phyloP scores from a whole-genome alignment of 495 filamentous ascomycete genomes.

The Corynascus novoguineensis region DNA sequence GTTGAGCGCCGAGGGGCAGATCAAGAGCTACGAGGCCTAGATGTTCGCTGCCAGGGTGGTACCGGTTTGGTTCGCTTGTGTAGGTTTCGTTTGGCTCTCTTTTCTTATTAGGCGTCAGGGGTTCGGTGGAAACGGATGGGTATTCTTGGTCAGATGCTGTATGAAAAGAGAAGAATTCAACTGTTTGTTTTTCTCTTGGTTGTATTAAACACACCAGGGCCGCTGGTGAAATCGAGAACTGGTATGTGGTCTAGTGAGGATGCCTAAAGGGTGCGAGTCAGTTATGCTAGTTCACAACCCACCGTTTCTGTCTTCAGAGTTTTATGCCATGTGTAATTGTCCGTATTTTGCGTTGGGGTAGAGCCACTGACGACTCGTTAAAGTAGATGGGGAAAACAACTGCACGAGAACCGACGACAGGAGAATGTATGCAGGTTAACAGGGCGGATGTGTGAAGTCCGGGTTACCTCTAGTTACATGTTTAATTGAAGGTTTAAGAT shows the following conservation, averaged over 20 bases:
- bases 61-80: neutral
- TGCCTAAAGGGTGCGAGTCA: neutral
- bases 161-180: conserved; percentile 13
- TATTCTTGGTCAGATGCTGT: conserved; percentile 8
- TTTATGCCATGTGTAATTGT: neutral
- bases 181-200: neutral
- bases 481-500: too few species aligned
- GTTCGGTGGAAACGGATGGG: conserved; percentile 2
- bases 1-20: conserved; percentile 55
- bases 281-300: neutral
- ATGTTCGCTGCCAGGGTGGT: neutral
- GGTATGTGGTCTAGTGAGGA: neutral
- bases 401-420: too few species aligned
- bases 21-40: conserved; percentile 49
- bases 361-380: neutral
- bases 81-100: neutral
- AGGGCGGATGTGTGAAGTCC: too few species aligned
- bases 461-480: too few species aligned
- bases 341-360: neutral
- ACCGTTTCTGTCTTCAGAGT: too few species aligned
- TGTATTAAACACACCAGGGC: conserved; percentile 2
- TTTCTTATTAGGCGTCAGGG: conserved; percentile 11
- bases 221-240: neutral
- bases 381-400: too few species aligned
- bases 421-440: too few species aligned